Conservation (phyloP, 805 yeast genomes). For the Saccharomycopsis amapae region DNA sequence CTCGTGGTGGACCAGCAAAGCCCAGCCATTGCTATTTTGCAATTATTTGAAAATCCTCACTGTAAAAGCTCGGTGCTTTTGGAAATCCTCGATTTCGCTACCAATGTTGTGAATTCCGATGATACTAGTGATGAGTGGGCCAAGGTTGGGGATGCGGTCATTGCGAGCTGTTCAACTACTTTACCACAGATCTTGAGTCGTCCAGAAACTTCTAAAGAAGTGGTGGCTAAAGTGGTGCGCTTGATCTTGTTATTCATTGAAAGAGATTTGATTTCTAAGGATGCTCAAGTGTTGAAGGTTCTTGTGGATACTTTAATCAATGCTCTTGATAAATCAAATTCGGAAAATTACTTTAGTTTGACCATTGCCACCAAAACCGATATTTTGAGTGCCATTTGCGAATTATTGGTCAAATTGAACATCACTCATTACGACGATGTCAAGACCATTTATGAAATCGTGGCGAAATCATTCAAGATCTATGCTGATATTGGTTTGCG, state of each 20-base stretch:
- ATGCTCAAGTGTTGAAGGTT: slow-evolving; percentile 46
- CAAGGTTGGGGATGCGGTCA: background rate
- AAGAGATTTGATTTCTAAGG: slow-evolving; percentile 50
- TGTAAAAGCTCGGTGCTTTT: slow-evolving; percentile 63
- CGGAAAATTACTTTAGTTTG: slow-evolving; percentile 6
- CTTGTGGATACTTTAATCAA: slow-evolving; percentile 47
- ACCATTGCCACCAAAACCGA: slow-evolving; percentile 38
- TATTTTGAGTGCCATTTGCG: slow-evolving; percentile 40
- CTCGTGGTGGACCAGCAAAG: slow-evolving; percentile 49
- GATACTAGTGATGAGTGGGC: background rate
- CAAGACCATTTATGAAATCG: slow-evolving; percentile 39
- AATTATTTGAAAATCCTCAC: slow-evolving; percentile 43
- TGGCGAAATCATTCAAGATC: slow-evolving; percentile 51
- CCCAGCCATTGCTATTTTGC: slow-evolving; percentile 49
- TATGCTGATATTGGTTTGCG: slow-evolving; percentile 60
- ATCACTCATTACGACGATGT: slow-evolving; percentile 37
- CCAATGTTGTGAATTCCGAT: slow-evolving; percentile 24
- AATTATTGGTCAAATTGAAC: slow-evolving; percentile 2
- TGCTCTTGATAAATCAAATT: slow-evolving; percentile 14
- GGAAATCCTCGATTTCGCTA: slow-evolving; percentile 46
- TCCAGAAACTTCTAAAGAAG: slow-evolving; percentile 31
- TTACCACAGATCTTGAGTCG: slow-evolving; percentile 36
- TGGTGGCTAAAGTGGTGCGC: slow-evolving; percentile 48
- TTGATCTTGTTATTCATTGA: slow-evolving; percentile 46
- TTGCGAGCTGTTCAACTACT: slow-evolving; percentile 36